A percentile compares a stretch with the other conserved stretches of the same genome.
Evolutionary conservation across 352 stramenopile genomes (phyloP).

Genomic region (Pythium biforme): DNA sequence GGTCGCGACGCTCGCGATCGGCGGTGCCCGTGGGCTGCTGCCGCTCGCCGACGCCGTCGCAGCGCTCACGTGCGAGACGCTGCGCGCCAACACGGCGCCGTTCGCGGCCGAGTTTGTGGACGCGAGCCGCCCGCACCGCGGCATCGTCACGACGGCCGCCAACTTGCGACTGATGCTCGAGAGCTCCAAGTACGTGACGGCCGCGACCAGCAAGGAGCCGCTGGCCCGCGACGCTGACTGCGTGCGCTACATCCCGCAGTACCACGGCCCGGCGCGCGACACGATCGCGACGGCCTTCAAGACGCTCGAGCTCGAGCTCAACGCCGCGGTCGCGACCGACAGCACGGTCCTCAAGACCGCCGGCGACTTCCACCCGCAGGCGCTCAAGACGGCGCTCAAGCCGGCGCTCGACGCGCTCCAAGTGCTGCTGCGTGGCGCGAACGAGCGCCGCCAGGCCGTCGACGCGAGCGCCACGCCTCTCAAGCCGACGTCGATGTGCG

Average conservation of each 20-base stretch:
- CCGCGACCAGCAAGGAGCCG: conserved; percentile 34
- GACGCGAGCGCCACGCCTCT: conserved; percentile 21
- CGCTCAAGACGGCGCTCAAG: conserved; percentile 58
- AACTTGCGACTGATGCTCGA: conserved; percentile 89
- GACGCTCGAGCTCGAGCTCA: conserved; percentile 73
- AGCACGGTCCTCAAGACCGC: conserved; percentile 22
- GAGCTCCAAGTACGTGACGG: conserved; percentile 82
- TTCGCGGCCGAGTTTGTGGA: conserved; percentile 89
- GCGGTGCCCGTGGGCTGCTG: conserved; percentile 61
- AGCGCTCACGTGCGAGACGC: conserved; percentile 79
- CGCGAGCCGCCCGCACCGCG: conserved; percentile 73
- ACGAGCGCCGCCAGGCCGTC: conserved; percentile 42
- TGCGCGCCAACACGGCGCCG: conserved; percentile 53
- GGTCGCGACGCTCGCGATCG: conserved; percentile 49
- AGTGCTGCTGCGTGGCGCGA: conserved; percentile 55
- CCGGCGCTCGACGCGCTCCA: conserved; percentile 51
- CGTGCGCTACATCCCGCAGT: conserved; percentile 74
- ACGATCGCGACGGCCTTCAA: conserved; percentile 65
- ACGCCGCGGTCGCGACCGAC: conserved; percentile 40
- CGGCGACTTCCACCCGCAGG: conserved; percentile 57
- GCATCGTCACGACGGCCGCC: conserved; percentile 80
- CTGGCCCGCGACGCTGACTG: conserved; percentile 34
- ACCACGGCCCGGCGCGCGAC: conserved; percentile 78
- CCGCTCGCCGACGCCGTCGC: conserved; percentile 73
- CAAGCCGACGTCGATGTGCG: conserved; percentile 29